Evolutionary conservation across 2,329 filamentous ascomycete species (phyloP).

Genomic region (Exophiala bonariae): DNA sequence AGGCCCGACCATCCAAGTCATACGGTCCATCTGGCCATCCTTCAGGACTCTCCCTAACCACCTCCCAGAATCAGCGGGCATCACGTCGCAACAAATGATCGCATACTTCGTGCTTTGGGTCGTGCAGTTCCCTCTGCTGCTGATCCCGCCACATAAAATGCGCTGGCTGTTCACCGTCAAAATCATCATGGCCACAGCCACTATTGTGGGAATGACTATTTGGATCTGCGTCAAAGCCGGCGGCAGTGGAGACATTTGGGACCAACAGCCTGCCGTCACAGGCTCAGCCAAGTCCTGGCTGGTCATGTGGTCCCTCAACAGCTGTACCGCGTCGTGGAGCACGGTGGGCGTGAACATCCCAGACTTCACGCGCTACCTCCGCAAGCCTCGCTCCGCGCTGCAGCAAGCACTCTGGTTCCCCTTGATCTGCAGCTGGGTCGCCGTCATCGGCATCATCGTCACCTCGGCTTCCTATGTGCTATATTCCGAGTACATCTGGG

Average conservation of each 20-base stretch:
- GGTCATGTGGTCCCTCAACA: conserved; percentile 16
- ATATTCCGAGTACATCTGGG: conserved; percentile 36
- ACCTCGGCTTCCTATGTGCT: conserved; percentile 3
- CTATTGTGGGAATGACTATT: conserved; percentile 31
- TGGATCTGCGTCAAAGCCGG: conserved; percentile 40
- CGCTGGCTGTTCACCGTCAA: conserved; percentile 55
- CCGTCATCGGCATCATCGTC: conserved; percentile 39
- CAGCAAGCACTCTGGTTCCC: conserved; percentile 48
- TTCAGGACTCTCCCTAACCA: conserved; percentile 54
- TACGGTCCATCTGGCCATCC: conserved; percentile 43
- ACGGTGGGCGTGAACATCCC: conserved; percentile 51
- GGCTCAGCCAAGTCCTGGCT: conserved; percentile 54
- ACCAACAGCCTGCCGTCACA: conserved; percentile 45
- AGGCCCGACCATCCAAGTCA: conserved; percentile 32
- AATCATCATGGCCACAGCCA: conserved; percentile 33
- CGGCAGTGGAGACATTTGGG: conserved; percentile 50
- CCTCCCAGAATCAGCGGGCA: conserved; percentile 52
- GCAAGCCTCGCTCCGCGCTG: conserved; percentile 35
- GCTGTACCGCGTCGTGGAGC: conserved; percentile 30
- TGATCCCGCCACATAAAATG: conserved; percentile 58
- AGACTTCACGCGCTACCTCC: conserved; percentile 51
- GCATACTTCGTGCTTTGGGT: conserved; percentile 59
- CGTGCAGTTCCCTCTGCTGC: conserved; percentile 55
- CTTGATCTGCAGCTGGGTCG: conserved; percentile 49
- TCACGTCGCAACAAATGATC: conserved; percentile 57